phyloP scores from a whole-genome alignment of 495 filamentous ascomycete species.

The Xylaria nigripes region DNA sequence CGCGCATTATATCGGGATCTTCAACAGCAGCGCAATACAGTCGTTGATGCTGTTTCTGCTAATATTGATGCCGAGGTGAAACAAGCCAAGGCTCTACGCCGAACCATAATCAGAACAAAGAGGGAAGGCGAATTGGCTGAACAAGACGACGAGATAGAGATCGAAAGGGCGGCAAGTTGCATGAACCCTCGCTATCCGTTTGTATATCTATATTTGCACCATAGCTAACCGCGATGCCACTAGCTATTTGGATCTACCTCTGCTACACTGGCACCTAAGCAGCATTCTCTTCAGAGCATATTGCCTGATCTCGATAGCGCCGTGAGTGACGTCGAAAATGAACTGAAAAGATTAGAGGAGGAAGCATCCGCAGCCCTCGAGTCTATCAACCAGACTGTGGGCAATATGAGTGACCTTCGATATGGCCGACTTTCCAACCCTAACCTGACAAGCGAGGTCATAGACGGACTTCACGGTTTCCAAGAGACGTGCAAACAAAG shows the following conservation, averaged over 20 bases:
- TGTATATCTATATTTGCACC: background rate
- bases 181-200: background rate
- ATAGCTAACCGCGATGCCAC: background rate
- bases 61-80: slow-evolving; percentile 62
- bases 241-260: slow-evolving; percentile 58
- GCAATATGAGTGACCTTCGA: slow-evolving; percentile 70
- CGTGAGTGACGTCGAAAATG: slow-evolving; percentile 53
- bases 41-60: slow-evolving; percentile 57
- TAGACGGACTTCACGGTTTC: slow-evolving; percentile 54
- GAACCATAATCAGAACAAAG: slow-evolving; percentile 49
- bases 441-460: slow-evolving; percentile 50
- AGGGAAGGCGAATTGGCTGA: slow-evolving; percentile 48
- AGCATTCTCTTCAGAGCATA: slow-evolving; percentile 57
- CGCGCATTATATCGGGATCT: slow-evolving; percentile 71
- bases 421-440: slow-evolving; percentile 66
- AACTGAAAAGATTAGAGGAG: slow-evolving; percentile 54
- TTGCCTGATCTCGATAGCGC: slow-evolving; percentile 61
- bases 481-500: slow-evolving; percentile 53
- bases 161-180: slow-evolving; percentile 55
- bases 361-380: slow-evolving; percentile 54
- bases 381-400: slow-evolving; percentile 54
- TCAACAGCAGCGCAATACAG: slow-evolving; percentile 58
- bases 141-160: slow-evolving; percentile 56
- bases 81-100: slow-evolving; percentile 53
- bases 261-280: slow-evolving; percentile 29